Evolutionary conservation across 2,329 filamentous ascomycete genomes (phyloP).

Genomic region (Sclerotinia borealis): DNA sequence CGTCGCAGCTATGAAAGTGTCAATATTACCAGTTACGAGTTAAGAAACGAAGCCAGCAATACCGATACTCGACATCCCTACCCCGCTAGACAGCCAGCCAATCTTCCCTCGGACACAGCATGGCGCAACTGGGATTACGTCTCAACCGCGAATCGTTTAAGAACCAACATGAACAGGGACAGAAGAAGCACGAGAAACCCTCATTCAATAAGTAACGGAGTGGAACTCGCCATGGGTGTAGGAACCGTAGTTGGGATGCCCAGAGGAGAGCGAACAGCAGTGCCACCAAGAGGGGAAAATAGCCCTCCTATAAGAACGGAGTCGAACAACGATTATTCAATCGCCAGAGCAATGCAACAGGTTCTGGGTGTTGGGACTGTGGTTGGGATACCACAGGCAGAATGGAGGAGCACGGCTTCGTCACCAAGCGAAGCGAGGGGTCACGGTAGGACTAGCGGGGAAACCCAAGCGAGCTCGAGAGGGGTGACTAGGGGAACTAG

Average conservation of each 20-base stretch:
- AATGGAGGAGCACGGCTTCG: not conserved
- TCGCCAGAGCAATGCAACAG: not conserved
- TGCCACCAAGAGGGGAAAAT: not conserved
- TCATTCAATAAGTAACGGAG: not conserved
- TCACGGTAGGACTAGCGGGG: too few relatives aligned
- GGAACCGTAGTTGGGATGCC: not conserved
- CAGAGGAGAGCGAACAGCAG: not conserved
- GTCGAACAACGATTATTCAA: not conserved
- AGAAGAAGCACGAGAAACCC: not conserved
- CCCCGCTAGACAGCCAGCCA: too few relatives aligned
- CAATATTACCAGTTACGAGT: not conserved
- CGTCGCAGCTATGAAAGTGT: not conserved
- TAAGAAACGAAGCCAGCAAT: not conserved
- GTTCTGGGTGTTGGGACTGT: not conserved
- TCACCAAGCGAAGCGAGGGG: too few relatives aligned
- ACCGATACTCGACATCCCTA: not conserved
- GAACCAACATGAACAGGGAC: rapidly evolving
- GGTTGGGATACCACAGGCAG: not conserved
- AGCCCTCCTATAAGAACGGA: not conserved
- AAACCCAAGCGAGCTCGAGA: not conserved
- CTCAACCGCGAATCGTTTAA: too few relatives aligned
- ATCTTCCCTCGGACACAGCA: not conserved
- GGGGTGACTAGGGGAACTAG: not conserved
- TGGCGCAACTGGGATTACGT: not conserved
- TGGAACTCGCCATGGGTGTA: not conserved